Base-by-base conservation (phyloP, 306 rosid genomes). In the Cicer pinnatifidum region DNA sequence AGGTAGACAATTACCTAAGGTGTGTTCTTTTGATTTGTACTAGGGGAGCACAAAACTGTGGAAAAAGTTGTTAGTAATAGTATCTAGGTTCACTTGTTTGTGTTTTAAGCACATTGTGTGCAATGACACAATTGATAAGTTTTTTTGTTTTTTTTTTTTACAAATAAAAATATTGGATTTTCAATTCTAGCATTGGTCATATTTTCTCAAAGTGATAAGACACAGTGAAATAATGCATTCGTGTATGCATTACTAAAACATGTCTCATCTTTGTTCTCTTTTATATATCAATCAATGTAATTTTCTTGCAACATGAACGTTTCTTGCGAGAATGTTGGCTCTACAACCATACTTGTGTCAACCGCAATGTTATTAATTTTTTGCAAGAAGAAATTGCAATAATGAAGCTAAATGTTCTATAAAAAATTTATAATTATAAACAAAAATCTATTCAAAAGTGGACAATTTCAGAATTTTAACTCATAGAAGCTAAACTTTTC, bases 1-100 rank as follows among this genome's bases (percentile, higher is more conserved):
- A n/a, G 74, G 78, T 53, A 83, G 84, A 87, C 84, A 82, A 37
- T 17, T 17, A 48, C 61, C 63, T 61, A 44, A 77, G 81, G 23
- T 48, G 11, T 72, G 73, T 72, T 46, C 6, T 47, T 72, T 61
- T 64, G 46, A 43, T 28, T 28, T 28, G 35, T 28, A 28, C 0
- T 72, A 63, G 62, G 59, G 60, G 48, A 2, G 6, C 46, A 71
- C 47, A 71, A 44, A 68, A 81, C 20, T 54, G 81, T 67, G 79
- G 69, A 75, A 46, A 75, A 37, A 47, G 16, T 33, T n/a, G 37
- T 3, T 9, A 56, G 40, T 23, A 41, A 0, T 11, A 19, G 40
- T 6, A 58, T 41, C n/a, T 47, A 39, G 67, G 67, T 79, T 53
- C 66, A 28, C 10, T 7, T 58, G 23, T 65, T 54, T 70, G 11